Base-by-base conservation (phyloP, 306 rosid species). In the Prunus kanzakura region DNA sequence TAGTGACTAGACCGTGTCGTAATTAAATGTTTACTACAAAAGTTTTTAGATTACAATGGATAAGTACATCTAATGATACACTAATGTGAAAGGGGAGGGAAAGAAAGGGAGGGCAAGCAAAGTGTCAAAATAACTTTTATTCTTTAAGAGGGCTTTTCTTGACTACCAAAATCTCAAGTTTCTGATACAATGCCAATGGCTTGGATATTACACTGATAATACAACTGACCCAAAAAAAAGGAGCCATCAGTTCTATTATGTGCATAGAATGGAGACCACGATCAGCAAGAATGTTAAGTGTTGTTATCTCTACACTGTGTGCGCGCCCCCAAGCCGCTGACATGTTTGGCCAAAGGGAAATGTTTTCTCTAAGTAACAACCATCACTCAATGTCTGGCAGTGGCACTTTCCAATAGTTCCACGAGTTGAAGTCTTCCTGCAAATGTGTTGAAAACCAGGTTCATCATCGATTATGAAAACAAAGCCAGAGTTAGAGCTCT, bases 341-440 rank as follows among this genome's bases (percentile, higher is more conserved):
- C 3, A 38, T 10, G 22, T 1, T 54, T 9, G 50, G 43, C 76
- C 45, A 57, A 20, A 22, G 55, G 58, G 62, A 50, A 72, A 18
- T 47, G 22, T 16, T 32, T 55, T 54, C 71, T 38, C 32, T 23
- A 50, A 60, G 50, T 29, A 43, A 46, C 41, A 15, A 8, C 52
- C n/a, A 47, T 38, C 69, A 69, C 23, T 74, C 91, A 58, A 89
- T 7, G 18, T 90, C 97, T 11, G 96, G 88, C 82, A 88, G 69
- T 58, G 97, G 97, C 76, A 88, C 20, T 81, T 43, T 95, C 99
- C 99, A 95, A 62, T 72, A 95, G 78, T 95, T 95, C 99, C 99
- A 95, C 8, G 97, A 82, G 83, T 95, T 95, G 78, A 15, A 95
- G 74, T 95, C 99, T 82, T 95, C 97, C 97, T 95, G 96, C 83